Evolutionary conservation across 2,329 filamentous ascomycete species (phyloP).

Genomic region (Incumbomyces lentus): DNA sequence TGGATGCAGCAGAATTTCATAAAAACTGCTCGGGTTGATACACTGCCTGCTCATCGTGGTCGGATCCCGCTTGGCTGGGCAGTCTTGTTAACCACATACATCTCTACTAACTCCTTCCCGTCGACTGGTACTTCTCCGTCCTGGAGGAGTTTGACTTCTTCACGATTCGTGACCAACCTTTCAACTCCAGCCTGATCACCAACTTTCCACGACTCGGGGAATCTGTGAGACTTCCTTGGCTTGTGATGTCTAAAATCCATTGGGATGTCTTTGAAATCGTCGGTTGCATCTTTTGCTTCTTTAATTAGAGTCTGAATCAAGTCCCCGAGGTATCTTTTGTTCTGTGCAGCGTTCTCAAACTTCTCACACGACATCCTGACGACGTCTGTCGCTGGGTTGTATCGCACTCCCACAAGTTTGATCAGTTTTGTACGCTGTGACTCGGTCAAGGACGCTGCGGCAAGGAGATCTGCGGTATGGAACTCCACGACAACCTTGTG

Average conservation of each 20-base stretch:
- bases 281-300: conserved; percentile 65
- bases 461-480: conserved; percentile 55
- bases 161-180: conserved; percentile 53
- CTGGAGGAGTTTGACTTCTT: conserved; percentile 48
- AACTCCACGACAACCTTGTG: conserved; percentile 94
- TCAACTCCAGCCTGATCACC: conserved; percentile 52
- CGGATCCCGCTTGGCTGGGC: conserved; percentile 1
- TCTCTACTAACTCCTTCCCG: conserved; percentile 14
- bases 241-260: conserved; percentile 80
- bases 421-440: conserved; percentile 68
- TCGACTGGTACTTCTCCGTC: conserved; percentile 34
- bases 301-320: conserved; percentile 61
- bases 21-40: too few species aligned
- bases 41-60: conserved; percentile 9
- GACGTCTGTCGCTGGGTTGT: conserved; percentile 71
- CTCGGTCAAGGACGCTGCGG: conserved; percentile 46
- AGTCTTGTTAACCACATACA: conserved; percentile 11
- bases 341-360: conserved; percentile 81
- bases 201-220: conserved; percentile 76
- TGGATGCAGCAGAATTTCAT: too few species aligned
- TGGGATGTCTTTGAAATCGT: conserved; percentile 81
- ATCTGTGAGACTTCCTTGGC: conserved; percentile 55
- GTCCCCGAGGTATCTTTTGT: conserved; percentile 88
- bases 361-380: conserved; percentile 87
- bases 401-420: conserved; percentile 76